Conservation (phyloP, 805 yeast genomes). For the Starmerella apicola region DNA sequence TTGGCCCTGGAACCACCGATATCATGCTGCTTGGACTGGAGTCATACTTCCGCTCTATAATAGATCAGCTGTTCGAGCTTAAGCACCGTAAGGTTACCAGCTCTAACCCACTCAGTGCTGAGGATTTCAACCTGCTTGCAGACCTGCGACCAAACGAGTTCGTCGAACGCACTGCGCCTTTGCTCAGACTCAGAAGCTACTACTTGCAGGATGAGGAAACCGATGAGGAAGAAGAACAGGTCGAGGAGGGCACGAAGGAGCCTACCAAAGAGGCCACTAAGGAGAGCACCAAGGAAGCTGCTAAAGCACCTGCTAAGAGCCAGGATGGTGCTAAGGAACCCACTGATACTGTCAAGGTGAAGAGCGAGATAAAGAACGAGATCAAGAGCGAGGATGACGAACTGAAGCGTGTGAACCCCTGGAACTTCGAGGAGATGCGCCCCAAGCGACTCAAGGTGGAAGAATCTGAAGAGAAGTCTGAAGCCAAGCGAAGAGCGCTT, state of each 20-base stretch:
- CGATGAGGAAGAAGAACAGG: conserved; percentile 1
- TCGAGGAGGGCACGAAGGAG: neutral
- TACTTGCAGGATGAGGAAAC: conserved; percentile 28
- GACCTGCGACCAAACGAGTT: conserved; percentile 27
- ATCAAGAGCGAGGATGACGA: no score
- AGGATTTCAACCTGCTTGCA: conserved; percentile 27
- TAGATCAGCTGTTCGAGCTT: conserved; percentile 49
- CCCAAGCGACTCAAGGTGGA: neutral
- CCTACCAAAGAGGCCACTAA: neutral
- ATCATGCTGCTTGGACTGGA: conserved; percentile 71
- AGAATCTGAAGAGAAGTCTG: neutral
- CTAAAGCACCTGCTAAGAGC: neutral
- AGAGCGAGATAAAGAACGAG: no score
- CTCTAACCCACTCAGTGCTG: conserved; percentile 24
- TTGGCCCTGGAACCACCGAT: conserved; percentile 70
- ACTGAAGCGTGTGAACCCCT: neutral
- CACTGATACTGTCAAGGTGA: neutral
- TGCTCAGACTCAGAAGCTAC: conserved; percentile 26
- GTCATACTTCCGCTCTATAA: conserved; percentile 50
- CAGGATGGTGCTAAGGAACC: neutral
- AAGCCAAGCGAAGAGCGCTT: neutral
- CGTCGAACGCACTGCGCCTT: conserved; percentile 29
- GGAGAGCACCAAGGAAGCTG: neutral
- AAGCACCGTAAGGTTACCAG: conserved; percentile 26
- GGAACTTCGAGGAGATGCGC: neutral